Evolutionary conservation across 2,329 filamentous ascomycete species (phyloP).

Genomic region (Catunica adiposa): DNA sequence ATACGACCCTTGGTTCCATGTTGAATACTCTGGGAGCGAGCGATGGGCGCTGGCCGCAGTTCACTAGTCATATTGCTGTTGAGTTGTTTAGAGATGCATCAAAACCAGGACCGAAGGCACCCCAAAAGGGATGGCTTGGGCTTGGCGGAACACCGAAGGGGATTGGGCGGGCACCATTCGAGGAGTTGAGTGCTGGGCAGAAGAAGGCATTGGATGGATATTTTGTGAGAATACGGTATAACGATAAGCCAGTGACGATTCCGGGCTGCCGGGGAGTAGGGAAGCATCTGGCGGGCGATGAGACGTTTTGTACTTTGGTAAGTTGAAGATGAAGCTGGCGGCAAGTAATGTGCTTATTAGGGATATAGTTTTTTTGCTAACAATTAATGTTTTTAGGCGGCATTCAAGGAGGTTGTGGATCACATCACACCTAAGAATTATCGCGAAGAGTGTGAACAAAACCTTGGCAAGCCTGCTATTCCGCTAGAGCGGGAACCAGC

Average conservation of each 20-base stretch:
- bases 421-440: slow-evolving; percentile 74
- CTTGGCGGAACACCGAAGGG: background rate
- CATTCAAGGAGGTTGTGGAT: slow-evolving; percentile 86
- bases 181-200: slow-evolving; percentile 39
- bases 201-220: slow-evolving; percentile 50
- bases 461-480: slow-evolving; percentile 28
- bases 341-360: background rate
- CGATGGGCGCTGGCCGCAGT: slow-evolving; percentile 70
- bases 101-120: slow-evolving; percentile 1
- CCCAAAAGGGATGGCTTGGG: background rate
- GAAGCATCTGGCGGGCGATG: slow-evolving; percentile 74
- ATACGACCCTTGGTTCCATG: slow-evolving; percentile 74
- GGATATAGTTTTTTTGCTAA: background rate
- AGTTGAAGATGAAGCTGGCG: slow-evolving; percentile 18
- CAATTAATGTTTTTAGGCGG: slow-evolving; percentile 37
- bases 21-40: slow-evolving; percentile 68
- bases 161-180: slow-evolving; percentile 19
- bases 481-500: slow-evolving; percentile 35
- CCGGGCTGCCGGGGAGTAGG: slow-evolving; percentile 63
- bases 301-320: slow-evolving; percentile 79
- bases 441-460: slow-evolving; percentile 38
- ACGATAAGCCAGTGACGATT: slow-evolving; percentile 65
- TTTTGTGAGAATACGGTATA: slow-evolving; percentile 83
- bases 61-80: slow-evolving; percentile 78
- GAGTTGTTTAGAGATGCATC: slow-evolving; percentile 54